Evolutionary conservation across 257 asterid genomes (phyloP).

Genomic region (Salvia miltiorrhiza): DNA sequence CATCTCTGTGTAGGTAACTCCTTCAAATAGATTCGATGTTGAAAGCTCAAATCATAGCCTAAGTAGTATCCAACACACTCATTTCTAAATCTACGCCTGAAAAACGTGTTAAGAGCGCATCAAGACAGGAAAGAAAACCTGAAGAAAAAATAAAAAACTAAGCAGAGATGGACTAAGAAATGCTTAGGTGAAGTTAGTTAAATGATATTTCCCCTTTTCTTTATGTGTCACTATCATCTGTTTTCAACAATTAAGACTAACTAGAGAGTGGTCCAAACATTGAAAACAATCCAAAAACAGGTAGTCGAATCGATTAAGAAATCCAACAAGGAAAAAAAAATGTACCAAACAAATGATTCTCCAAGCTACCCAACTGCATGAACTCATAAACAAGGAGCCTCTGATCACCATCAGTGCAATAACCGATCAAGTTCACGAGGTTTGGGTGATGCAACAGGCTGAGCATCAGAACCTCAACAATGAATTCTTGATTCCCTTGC

Average conservation of each 20-base stretch:
- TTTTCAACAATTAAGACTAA: slow-evolving; percentile 9
- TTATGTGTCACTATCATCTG: neutral
- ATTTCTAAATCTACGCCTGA: neutral
- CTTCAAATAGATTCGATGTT: neutral
- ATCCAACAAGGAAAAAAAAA: neutral
- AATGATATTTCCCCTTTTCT: neutral
- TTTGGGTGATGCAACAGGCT: slow-evolving; percentile 80
- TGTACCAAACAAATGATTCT: slow-evolving; percentile 81
- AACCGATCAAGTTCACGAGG: slow-evolving; percentile 82
- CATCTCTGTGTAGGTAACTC: neutral
- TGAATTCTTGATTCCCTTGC: slow-evolving; percentile 91
- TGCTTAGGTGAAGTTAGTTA: neutral
- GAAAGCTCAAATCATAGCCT: neutral
- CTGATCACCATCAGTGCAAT: slow-evolving; percentile 90
- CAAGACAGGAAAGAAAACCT: neutral
- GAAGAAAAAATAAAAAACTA: neutral
- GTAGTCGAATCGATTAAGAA: neutral
- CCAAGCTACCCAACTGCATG: slow-evolving; percentile 92
- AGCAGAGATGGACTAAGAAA: neutral
- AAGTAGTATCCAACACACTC: neutral
- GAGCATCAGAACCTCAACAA: slow-evolving; percentile 85
- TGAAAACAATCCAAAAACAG: neutral
- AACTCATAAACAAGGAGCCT: slow-evolving; percentile 84
- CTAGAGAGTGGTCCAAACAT: neutral
- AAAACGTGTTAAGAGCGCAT: neutral